Percentiles rank a stretch among this genome's conserved stretches.
Conservation (phyloP, 495 filamentous ascomycete species). For the Cercophora sp. region DNA sequence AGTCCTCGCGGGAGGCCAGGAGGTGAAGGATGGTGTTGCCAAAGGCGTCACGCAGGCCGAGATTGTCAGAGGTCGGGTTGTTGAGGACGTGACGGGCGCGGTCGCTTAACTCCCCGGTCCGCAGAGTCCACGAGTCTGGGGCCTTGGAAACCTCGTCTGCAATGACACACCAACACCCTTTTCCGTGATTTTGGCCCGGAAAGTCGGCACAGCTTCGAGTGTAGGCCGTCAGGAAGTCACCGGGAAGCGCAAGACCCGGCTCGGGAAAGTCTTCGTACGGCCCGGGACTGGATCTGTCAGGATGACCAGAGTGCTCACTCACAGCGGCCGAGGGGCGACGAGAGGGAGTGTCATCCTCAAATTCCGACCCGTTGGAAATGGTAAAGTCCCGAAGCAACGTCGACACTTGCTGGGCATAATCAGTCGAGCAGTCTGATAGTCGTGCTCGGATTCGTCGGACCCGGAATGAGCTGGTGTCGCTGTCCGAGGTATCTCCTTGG, state of each 20-base stretch:
- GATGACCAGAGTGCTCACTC: constrained; percentile 1
- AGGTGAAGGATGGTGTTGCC: constrained; percentile 45
- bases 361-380: constrained; percentile 19
- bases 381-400: constrained; percentile 23
- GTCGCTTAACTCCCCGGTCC: constrained; percentile 17
- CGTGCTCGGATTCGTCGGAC: constrained; percentile 19
- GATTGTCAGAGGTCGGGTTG: constrained; percentile 17
- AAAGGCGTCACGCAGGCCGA: constrained; percentile 31
- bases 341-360: constrained; percentile 5
- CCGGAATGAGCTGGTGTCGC: background rate
- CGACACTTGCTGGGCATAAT: constrained; percentile 25
- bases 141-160: constrained; percentile 18
- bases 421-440: constrained; percentile 26
- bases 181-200: constrained; percentile 28
- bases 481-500: constrained; percentile 1
- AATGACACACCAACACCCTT: constrained; percentile 41
- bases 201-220: constrained; percentile 26
- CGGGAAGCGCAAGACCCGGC: constrained; percentile 30
- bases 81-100: constrained; percentile 16
- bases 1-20: constrained; percentile 31
- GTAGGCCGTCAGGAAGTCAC: constrained; percentile 36
- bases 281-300: background rate
- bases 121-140: constrained; percentile 20
- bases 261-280: constrained; percentile 23
- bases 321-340: constrained; percentile 5